Base-by-base conservation (phyloP, 2,329 filamentous ascomycete genomes). In the Colletotrichum lentis region DNA sequence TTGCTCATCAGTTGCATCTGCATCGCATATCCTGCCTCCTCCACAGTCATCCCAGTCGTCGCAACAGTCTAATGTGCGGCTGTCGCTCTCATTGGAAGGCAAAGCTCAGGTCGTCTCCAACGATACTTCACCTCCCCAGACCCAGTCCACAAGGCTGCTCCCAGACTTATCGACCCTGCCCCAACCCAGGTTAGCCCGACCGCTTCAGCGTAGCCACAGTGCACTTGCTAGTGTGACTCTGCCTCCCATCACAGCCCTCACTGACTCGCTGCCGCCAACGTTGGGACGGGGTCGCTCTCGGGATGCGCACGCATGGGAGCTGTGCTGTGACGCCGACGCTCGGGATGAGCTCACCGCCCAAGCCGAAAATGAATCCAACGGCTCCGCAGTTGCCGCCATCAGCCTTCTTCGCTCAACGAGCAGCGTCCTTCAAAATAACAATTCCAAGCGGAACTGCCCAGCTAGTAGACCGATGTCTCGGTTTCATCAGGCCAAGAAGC, bases 281-380 rank as follows among this genome's bases (percentile, higher is more conserved):
- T 80, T 90, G 20, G 80, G 82, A 41, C 88, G 90, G 64, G 92
- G 92, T 62, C 87, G 95, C 64, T 97, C 94, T 65, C 89, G 93
- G 62, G 92, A 97, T 77, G 92, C 94, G 20, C 89, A 94, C 58
- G 92, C 91, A 7, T 97, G 95, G 95, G 93, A 97, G 75, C 93
- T 93, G 65, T 94, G 92, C 80, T 95, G 93, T 74, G 93, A 97
- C 75, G 89, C 90, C 8, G 92, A 96, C 72, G 82, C 87, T 59
- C 89, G 91, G 50, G 92, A 93, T 74, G 91, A 93, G 72, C 81
- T 97, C 63, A 94, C 90, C 24, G 87, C 87, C n/a, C 91, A 93
- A 72, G 91, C 92, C 11, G 91, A 95, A 79, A 89, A 92, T 72
- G 93, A 96, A 75, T 88, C 88, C 8, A 92, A 86, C 72, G 93